Evolutionary conservation across 2,329 filamentous ascomycete genomes (phyloP).

Genomic region (Trichoderma simmonsii): DNA sequence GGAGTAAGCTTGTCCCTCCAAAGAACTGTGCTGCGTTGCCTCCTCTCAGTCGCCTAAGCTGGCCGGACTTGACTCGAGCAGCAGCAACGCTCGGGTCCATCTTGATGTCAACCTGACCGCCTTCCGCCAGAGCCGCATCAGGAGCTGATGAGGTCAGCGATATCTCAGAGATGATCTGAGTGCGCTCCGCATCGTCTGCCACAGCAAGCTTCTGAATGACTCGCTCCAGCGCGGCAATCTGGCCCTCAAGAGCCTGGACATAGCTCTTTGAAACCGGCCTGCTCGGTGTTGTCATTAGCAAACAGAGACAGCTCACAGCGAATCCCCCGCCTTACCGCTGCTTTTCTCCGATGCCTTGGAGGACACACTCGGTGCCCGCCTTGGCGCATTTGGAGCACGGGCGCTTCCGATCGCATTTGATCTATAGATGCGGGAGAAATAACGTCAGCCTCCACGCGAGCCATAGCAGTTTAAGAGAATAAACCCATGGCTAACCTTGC

Average conservation of each 20-base stretch:
- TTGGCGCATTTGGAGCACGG: conserved; percentile 50
- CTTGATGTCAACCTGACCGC: conserved; percentile 23
- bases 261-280: conserved; percentile 46
- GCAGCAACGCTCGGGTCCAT: conserved; percentile 31
- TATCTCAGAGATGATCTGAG: conserved; percentile 40
- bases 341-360: conserved; percentile 41
- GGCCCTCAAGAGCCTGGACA: conserved; percentile 46
- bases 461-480: not conserved
- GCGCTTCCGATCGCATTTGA: conserved; percentile 51
- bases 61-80: conserved; percentile 33
- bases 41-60: conserved; percentile 39
- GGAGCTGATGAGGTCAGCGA: conserved; percentile 28
- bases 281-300: not conserved
- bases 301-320: not conserved
- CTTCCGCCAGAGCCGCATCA: conserved; percentile 19
- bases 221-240: conserved; percentile 44
- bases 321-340: conserved; percentile 32
- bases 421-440: conserved; percentile 29
- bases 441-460: conserved; percentile 25
- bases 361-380: conserved; percentile 39
- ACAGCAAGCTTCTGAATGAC: conserved; percentile 44
- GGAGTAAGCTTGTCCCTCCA: conserved; percentile 47
- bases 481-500: conserved; percentile 36
- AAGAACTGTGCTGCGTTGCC: conserved; percentile 46
- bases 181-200: conserved; percentile 38